Evolutionary conservation across 352 stramenopile genomes (phyloP).

Genomic region (Pythium rhizo-oryzae): DNA sequence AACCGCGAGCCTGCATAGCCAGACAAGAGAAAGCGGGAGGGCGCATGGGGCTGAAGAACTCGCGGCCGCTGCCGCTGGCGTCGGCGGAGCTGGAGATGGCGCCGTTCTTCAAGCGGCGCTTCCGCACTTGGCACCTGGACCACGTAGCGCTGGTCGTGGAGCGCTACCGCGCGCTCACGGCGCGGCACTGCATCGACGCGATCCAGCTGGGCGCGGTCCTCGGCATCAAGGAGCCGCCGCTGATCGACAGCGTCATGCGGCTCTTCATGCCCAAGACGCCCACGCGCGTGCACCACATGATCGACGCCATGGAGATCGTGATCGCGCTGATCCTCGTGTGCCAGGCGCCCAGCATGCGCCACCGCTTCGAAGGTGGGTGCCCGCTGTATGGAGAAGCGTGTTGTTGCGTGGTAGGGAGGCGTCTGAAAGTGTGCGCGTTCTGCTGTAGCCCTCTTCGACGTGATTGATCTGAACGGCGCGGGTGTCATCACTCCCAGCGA

Average conservation of each 20-base stretch:
- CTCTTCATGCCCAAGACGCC: slow-evolving; percentile 58
- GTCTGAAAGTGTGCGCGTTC: neutral
- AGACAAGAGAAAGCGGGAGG: neutral
- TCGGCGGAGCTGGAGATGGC: slow-evolving; percentile 46
- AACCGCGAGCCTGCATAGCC: neutral
- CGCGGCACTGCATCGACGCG: slow-evolving; percentile 60
- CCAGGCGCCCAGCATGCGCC: slow-evolving; percentile 56
- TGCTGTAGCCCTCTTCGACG: slow-evolving; percentile 59
- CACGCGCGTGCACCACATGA: slow-evolving; percentile 64
- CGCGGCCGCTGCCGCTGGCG: slow-evolving; percentile 50
- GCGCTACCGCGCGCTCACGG: slow-evolving; percentile 57
- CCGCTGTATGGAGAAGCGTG: neutral
- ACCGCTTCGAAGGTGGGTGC: slow-evolving; percentile 56
- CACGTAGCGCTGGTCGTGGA: slow-evolving; percentile 53
- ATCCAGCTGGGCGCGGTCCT: slow-evolving; percentile 53
- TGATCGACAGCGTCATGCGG: slow-evolving; percentile 52
- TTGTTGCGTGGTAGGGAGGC: neutral
- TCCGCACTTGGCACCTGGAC: slow-evolving; percentile 62
- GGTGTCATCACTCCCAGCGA: slow-evolving; percentile 44
- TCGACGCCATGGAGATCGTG: slow-evolving; percentile 72
- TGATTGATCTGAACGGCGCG: slow-evolving; percentile 46
- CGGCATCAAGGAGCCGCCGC: slow-evolving; percentile 49
- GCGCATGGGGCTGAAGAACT: slow-evolving; percentile 60
- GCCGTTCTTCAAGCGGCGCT: slow-evolving; percentile 51
- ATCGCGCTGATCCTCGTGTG: slow-evolving; percentile 65